Evolutionary conservation across 83 land plant species (phyloP), one percentile per base, ranked within the genome.

Genomic region (Isoetes engelmannii): DNA sequence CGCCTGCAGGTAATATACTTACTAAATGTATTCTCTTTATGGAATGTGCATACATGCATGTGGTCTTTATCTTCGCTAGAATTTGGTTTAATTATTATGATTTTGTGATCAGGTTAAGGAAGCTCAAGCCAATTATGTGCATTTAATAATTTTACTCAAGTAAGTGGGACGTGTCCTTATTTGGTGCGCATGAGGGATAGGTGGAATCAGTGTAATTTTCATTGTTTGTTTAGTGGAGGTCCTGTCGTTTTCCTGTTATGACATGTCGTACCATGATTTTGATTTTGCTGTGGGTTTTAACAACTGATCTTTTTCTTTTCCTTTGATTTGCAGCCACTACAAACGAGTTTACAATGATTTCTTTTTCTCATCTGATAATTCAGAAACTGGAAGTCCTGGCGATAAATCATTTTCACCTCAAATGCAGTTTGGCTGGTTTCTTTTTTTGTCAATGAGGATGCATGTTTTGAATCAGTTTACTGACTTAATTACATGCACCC

Each of bases 111-210:
- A 94, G 92, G 77, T 73, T 45, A 90, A 86, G 80, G 91, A 90
- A 73, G 51, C 83, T 55, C 93, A 88, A 63, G 79, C 87, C 7
- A 90, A 86, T 69, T 83, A 86, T 70, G 82, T 83, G 47, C 96
- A 90, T 61, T 68, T 94, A 71, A 79, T 77, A 46, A 74, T 79
- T 73, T 72, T 94, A 41, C 86, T 81, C 89, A 84, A 81, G 99
- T 94, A 59, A 73, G 94, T 54, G 6, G 62, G 15, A 47, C 4
- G 13, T 17, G 15, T 17, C 46, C 43, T 63, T 28, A 54, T 47
- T 49, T 48, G 13, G 13, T 15, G 61, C 20, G 6, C 19, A 13
- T 50, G 10, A 37, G 47, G 17, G 9, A 5, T 47, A 18, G 47
- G 47, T 54, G 45, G 17, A 51, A 48, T 7, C 28, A 18, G 45